Evolutionary conservation across 306 rosid genomes (phyloP).

Genomic region (Macrotyloma uniflorum): DNA sequence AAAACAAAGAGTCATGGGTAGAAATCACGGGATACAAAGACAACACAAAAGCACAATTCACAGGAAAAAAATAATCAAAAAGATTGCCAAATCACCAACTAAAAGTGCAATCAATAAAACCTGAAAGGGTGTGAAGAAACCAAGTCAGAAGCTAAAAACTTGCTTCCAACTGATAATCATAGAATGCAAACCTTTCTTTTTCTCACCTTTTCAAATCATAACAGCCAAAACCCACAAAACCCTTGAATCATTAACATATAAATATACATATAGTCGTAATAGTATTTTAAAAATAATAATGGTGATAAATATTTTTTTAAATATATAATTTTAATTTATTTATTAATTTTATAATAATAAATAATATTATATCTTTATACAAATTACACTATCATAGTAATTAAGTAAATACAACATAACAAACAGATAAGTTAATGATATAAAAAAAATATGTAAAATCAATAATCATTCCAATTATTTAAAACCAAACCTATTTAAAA

Average conservation of each 20-base stretch:
- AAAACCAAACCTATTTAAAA: too few relatives aligned
- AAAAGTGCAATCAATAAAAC: background rate
- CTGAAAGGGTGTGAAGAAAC: background rate
- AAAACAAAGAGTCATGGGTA: background rate
- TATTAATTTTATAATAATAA: too few relatives aligned
- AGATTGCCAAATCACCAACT: background rate
- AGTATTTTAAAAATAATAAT: too few relatives aligned
- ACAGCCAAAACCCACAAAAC: conserved; percentile 44
- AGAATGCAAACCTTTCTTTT: background rate
- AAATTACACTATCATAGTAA: too few relatives aligned
- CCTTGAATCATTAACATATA: background rate
- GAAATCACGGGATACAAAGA: background rate
- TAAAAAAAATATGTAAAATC: too few relatives aligned
- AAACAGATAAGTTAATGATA: too few relatives aligned
- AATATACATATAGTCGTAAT: background rate
- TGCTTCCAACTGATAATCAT: too few relatives aligned
- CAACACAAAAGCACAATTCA: background rate
- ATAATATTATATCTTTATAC: too few relatives aligned
- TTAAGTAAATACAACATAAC: too few relatives aligned
- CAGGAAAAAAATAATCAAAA: background rate
- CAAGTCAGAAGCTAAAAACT: background rate
- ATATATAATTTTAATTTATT: too few relatives aligned
- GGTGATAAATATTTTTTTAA: too few relatives aligned
- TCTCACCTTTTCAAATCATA: conserved; percentile 44
- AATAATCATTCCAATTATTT: too few relatives aligned